Evolutionary conservation across 2,329 filamentous ascomycete species (phyloP).

Genomic region (Beauveria pseudobassiana): DNA sequence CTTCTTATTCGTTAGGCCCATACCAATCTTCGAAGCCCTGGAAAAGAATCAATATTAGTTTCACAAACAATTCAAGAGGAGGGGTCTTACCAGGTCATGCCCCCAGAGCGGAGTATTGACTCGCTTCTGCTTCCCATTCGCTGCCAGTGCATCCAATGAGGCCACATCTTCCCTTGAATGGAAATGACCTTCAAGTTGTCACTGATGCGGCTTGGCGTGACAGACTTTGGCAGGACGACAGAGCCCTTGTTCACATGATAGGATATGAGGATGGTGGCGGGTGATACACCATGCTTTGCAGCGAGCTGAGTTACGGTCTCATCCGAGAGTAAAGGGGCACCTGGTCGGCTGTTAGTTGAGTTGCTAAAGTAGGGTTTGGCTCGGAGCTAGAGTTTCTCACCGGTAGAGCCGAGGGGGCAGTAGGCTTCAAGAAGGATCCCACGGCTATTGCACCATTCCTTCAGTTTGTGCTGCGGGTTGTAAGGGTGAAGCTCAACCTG

Average conservation of each 20-base stretch:
- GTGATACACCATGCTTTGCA: slow-evolving; percentile 14
- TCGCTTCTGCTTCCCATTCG: slow-evolving; percentile 7
- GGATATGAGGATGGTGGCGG: slow-evolving; percentile 17
- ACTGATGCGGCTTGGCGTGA: slow-evolving; percentile 16
- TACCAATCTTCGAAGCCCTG: neutral
- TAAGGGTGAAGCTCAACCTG: slow-evolving; percentile 38
- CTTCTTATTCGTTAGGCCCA: neutral
- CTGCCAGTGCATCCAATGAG: slow-evolving; percentile 3
- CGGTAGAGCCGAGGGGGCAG: slow-evolving; percentile 21
- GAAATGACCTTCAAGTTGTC: slow-evolving; percentile 14
- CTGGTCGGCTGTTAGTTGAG: neutral
- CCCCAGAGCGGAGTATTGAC: slow-evolving; percentile 1
- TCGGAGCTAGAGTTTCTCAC: neutral
- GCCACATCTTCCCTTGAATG: slow-evolving; percentile 15
- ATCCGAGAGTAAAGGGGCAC: slow-evolving; percentile 5
- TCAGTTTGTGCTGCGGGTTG: slow-evolving; percentile 27
- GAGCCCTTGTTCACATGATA: slow-evolving; percentile 18
- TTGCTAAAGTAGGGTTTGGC: neutral
- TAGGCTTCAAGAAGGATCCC: slow-evolving; percentile 30
- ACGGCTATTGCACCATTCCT: slow-evolving; percentile 25
- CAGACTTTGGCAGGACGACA: slow-evolving; percentile 17
- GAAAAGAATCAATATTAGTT: neutral
- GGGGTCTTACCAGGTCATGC: neutral
- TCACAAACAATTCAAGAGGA: too few relatives aligned
- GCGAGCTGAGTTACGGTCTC: slow-evolving; percentile 58